These are phyloP conservation scores for Volvox africanus DNA, from an alignment of 139 green algal genomes.

Conservation along the genomic window DNA sequence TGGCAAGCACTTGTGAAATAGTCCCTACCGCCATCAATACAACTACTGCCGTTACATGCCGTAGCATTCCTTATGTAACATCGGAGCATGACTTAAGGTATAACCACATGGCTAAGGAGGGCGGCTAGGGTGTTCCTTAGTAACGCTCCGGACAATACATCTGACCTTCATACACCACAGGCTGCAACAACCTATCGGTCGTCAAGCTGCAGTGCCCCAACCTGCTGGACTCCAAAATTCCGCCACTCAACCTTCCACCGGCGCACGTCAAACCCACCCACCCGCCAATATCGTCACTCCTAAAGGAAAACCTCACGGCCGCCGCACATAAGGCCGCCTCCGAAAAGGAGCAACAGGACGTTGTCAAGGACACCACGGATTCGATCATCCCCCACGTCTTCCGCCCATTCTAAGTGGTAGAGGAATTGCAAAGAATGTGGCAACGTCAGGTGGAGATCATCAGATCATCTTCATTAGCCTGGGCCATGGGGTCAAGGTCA, in stretches of 20 bases:
- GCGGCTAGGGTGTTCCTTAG: too few species aligned
- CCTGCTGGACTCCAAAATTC: constrained; percentile 58
- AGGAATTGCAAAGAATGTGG: too few species aligned
- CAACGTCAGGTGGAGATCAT: too few species aligned
- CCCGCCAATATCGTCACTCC: constrained; percentile 72
- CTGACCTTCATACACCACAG: neutral
- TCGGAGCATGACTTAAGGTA: too few species aligned
- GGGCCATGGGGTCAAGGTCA: too few species aligned
- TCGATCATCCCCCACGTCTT: constrained; percentile 61
- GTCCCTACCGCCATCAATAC: too few species aligned
- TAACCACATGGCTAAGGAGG: too few species aligned
- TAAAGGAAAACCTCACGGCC: constrained; percentile 62
- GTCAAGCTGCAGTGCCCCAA: constrained; percentile 71
- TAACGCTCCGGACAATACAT: too few species aligned
- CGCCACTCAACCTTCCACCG: constrained; percentile 51
- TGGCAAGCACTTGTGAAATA: too few species aligned
- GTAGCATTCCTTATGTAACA: too few species aligned
- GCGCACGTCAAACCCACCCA: constrained; percentile 67
- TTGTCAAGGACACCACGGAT: constrained; percentile 43
- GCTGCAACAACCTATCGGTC: constrained; percentile 59
- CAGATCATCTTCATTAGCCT: too few species aligned
- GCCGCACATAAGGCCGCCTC: constrained; percentile 56
- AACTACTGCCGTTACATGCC: too few species aligned
- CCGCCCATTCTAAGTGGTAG: constrained; percentile 45
- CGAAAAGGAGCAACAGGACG: constrained; percentile 63